Evolutionary conservation across 768 basidiomycete genomes (phyloP), one percentile per base, ranked within the genome.

Genomic region (Fomitopsis serialis): DNA sequence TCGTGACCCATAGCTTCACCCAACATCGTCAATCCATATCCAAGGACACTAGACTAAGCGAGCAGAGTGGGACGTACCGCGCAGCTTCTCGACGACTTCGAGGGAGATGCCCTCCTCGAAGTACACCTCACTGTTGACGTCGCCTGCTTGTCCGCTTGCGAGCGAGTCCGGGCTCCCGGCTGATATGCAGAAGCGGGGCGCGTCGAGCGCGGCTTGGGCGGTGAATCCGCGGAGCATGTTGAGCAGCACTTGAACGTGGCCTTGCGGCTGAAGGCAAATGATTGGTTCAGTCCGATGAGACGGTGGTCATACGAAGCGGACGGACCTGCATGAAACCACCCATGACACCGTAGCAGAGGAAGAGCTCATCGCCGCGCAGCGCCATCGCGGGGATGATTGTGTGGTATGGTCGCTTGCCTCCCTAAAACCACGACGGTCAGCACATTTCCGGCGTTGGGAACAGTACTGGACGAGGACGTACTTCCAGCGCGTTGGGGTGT

Each of bases 161-260:
- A 79, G 74, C 2, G 78, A 63, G 56, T 87, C 84, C 0, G 90
- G 87, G 52, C 77, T 78, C 23, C 88, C 89, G 17, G 92, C 81
- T 13, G 92, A 94, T 54, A 98, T 98, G 66, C 95, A 98, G 73
- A 98, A 97, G 13, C 96, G 84, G 9, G 95, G 96, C 0, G 93
- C 88, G 69, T 98, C 96, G 35, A 99, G 80, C 13, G 94, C 90
- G 2, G 90, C 83, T 70, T 99, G 97, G 0, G 84, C 79, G 2
- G 85, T 88, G 67, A 83, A 91, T 2, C 95, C 95, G 44, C 93
- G 81, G 24, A 98, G 78, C 48, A 97, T 79, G 65, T 94, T 97
- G 25, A 98, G 70, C 23, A 98, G 75, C 7, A 98, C 94, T 70
- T 99, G 97, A 3, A 98, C 80, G 61, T 98, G 96, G 0, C 97